These are phyloP conservation scores for Caryopteris hybrid DNA, from an alignment of 305 asterid species.

Conservation along the genomic window DNA sequence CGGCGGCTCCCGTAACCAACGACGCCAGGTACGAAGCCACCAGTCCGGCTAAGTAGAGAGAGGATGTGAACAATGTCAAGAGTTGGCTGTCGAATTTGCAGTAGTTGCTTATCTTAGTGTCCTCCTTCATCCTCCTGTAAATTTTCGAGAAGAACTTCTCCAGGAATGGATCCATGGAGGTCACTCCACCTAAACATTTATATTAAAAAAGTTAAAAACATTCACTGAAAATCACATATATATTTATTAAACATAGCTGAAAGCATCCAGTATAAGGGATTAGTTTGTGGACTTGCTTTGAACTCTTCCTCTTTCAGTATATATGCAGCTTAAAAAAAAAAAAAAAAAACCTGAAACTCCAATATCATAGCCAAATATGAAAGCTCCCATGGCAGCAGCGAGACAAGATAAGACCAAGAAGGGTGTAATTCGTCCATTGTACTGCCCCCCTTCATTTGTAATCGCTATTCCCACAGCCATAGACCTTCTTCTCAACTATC, in stretches of 20 bases:
- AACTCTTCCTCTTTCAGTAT: too few relatives aligned
- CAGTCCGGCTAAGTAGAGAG: constrained; percentile 61
- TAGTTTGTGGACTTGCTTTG: too few relatives aligned
- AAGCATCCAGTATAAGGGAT: too few relatives aligned
- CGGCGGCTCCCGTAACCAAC: constrained; percentile 39
- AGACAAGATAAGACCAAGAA: constrained; percentile 35
- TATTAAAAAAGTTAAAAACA: too few relatives aligned
- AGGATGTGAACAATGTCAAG: constrained; percentile 68
- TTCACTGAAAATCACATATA: too few relatives aligned
- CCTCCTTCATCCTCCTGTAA: constrained; percentile 40
- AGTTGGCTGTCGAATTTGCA: constrained; percentile 77
- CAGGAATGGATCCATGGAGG: constrained; percentile 72
- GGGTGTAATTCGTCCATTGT: constrained; percentile 32
- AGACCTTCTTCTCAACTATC: too few relatives aligned
- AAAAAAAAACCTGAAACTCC: constrained; percentile 39
- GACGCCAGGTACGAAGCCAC: constrained; percentile 68
- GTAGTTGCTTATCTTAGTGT: constrained; percentile 46
- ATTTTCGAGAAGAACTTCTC: constrained; percentile 55
- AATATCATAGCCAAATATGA: constrained; percentile 47
- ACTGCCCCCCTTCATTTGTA: not conserved
- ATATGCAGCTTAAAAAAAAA: too few relatives aligned
- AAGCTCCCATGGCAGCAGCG: constrained; percentile 53
- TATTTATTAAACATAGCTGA: too few relatives aligned
- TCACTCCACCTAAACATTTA: constrained; percentile 63
- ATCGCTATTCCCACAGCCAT: constrained; percentile 21